Evolutionary conservation across 208 protist species (phyloP), one percentile per base, ranked within the genome.

Genomic region (Trypanosoma mega): DNA sequence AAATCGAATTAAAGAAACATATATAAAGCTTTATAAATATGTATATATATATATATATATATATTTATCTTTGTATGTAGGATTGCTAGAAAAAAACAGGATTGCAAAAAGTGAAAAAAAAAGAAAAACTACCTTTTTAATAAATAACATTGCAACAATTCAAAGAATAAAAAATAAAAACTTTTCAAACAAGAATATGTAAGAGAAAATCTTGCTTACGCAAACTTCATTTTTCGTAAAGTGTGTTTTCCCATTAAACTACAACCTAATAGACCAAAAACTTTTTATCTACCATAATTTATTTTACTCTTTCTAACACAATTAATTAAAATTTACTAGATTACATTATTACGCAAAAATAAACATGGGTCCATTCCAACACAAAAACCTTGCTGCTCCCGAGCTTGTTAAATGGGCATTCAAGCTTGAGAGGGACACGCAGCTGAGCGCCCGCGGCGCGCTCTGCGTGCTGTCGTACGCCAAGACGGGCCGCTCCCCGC

Each of bases 401-500:
- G 64, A 80, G 64, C 68, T 82, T 31, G 72, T 82, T 52, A 43
- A 86, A 68, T 82, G 74, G 75, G 78, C 78, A 14, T 53, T 89
- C 46, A 85, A 85, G 72, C 59, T 83, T 33, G 78, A 89, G 70
- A 84, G 74, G 72, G 81, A 88, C 66, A 75, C 72, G 18, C 51
- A 64, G 51, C 83, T 97, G 54, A 91, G 77, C 43, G 68, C 68
- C 9, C 84, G 86, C n/a, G 96, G 94, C 51, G 93, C 96, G 14
- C 67, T 98, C 2, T 63, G 73, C 46, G 85, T 84, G 36, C 60
- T 67, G 46, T 97, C 90, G 26, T 97, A 97, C 59, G 78, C 70
- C 29, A 97, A 98, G 74, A 97, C 84, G 16, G 97, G 96, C 53
- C 79, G 97, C 49, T 96, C 80, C 18, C 95, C 97, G 37, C 71